Evolutionary conservation across 768 basidiomycete genomes (phyloP).

Genomic region (Clathrus columnatus): DNA sequence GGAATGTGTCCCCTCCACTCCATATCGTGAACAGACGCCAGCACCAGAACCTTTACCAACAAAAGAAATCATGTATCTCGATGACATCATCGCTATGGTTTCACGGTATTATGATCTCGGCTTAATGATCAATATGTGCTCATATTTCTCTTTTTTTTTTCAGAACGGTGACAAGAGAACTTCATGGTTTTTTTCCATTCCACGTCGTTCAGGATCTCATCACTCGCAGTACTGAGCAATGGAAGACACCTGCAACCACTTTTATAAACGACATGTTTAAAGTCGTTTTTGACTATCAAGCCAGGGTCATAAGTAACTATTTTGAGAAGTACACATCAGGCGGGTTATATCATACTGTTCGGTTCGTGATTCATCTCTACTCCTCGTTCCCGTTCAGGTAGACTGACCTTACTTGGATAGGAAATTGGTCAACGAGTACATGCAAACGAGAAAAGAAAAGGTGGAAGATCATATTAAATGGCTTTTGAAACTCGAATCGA

Average conservation of each 20-base stretch:
- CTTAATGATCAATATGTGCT: not conserved
- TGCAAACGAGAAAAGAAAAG: conserved; percentile 33
- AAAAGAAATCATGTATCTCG: conserved; percentile 32
- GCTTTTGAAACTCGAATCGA: conserved; percentile 40
- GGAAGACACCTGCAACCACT: conserved; percentile 29
- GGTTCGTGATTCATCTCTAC: conserved; percentile 25
- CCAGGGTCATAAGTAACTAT: conserved; percentile 35
- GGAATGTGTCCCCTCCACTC: no score
- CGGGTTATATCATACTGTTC: conserved; percentile 39
- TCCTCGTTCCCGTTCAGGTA: no score
- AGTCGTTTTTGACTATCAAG: conserved; percentile 32
- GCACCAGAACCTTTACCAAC: not conserved
- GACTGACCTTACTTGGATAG: conserved; percentile 23
- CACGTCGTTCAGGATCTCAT: conserved; percentile 6
- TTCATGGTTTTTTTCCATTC: conserved; percentile 4
- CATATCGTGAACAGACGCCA: not conserved
- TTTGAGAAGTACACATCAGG: conserved; percentile 49
- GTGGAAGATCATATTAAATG: conserved; percentile 37
- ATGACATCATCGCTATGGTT: conserved; percentile 43
- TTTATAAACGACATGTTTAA: conserved; percentile 36
- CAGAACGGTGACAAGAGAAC: conserved; percentile 4
- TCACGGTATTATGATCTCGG: conserved; percentile 27
- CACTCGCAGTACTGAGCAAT: conserved; percentile 6
- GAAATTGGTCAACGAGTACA: conserved; percentile 41
- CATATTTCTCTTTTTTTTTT: no score